These are phyloP conservation scores for Platismatia glauca DNA, from an alignment of 495 filamentous ascomycete species.

Conservation along the genomic window DNA sequence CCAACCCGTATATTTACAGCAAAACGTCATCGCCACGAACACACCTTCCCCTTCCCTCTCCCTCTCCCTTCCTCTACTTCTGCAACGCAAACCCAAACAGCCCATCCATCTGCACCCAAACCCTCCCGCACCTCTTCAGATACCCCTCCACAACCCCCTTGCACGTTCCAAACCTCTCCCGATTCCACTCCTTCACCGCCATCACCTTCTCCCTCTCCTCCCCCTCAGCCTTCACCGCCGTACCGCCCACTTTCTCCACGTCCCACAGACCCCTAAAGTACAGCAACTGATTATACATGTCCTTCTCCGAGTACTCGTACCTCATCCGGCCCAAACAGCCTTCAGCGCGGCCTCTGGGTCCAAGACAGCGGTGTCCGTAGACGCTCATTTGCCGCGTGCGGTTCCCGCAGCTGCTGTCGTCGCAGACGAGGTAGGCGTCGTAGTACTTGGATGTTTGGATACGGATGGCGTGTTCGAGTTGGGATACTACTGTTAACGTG, in stretches of 20 bases:
- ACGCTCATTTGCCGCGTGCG: conserved; percentile 88
- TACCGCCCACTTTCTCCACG: conserved; percentile 46
- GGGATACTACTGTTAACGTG: conserved; percentile 68
- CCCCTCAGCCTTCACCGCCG: conserved; percentile 30
- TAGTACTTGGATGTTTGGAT: conserved; percentile 75
- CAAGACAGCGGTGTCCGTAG: conserved; percentile 81
- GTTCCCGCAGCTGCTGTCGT: conserved; percentile 76
- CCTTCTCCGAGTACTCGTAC: conserved; percentile 81
- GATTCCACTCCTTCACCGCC: conserved; percentile 71
- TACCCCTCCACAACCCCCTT: conserved; percentile 75
- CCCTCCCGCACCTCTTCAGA: conserved; percentile 84
- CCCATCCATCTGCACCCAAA: conserved; percentile 93
- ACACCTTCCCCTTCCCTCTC: not conserved
- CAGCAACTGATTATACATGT: conserved; percentile 86
- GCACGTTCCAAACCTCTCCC: conserved; percentile 63
- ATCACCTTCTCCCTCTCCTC: conserved; percentile 52
- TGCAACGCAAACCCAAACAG: conserved; percentile 64
- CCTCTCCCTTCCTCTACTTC: conserved; percentile 1
- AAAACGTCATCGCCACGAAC: not conserved
- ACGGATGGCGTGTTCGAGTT: conserved; percentile 78
- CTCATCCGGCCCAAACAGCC: conserved; percentile 84
- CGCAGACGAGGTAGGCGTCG: conserved; percentile 81
- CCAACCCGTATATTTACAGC: not conserved
- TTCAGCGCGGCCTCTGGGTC: conserved; percentile 67
- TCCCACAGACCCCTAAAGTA: conserved; percentile 84